A percentile compares a stretch with the other conserved stretches of the same genome.
Evolutionary conservation across 345 rosid genomes (phyloP).

Genomic region (Litchi chinensis): DNA sequence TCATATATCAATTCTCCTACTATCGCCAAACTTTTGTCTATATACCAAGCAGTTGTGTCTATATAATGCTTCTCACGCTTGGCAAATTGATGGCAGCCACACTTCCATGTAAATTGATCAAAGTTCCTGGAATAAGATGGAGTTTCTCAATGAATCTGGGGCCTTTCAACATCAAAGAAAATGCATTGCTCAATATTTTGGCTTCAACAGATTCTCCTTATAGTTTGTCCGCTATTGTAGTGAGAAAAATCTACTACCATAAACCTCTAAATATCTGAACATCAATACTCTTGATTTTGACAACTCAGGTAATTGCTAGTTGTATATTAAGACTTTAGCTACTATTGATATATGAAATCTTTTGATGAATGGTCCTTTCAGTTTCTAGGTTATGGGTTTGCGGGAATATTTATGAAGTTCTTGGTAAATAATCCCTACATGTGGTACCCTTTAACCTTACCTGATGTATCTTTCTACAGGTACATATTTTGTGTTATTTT

Average conservation of each 20-base stretch:
- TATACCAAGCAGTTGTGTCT: constrained; percentile 15
- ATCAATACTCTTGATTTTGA: constrained; percentile 26
- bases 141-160: constrained; percentile 23
- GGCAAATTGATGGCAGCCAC: constrained; percentile 35
- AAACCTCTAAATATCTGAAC: constrained; percentile 8
- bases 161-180: too few relatives aligned
- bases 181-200: constrained; percentile 26
- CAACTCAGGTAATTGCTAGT: constrained; percentile 26
- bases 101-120: constrained; percentile 8
- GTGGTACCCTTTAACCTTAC: constrained; percentile 41
- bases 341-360: neutral
- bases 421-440: constrained; percentile 20
- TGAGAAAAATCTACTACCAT: constrained; percentile 28
- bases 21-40: constrained; percentile 24
- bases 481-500: neutral
- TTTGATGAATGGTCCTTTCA: neutral
- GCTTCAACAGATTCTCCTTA: constrained; percentile 13
- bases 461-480: constrained; percentile 39
- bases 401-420: too few relatives aligned
- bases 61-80: constrained; percentile 20
- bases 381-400: constrained; percentile 27
- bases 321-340: too few relatives aligned
- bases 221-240: constrained; percentile 11
- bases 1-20: constrained; percentile 29
- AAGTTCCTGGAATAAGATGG: constrained; percentile 27